phyloP scores from a whole-genome alignment of 2,329 filamentous ascomycete species.

The Septoria linicola region DNA sequence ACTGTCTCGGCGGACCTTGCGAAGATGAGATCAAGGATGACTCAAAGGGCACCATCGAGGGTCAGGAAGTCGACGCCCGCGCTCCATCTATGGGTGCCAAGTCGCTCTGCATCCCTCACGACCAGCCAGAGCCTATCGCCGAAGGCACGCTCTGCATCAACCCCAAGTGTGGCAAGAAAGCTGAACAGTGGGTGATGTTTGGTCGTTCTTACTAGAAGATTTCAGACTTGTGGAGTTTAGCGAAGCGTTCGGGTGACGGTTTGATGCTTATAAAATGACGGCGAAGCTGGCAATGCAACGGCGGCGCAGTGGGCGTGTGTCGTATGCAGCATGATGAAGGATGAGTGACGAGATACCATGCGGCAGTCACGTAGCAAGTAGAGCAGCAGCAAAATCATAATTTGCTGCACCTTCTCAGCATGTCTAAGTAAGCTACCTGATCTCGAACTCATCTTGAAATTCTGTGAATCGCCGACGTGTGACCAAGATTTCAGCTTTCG shows the following conservation, averaged over 20 bases:
- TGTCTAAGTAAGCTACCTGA: too few relatives aligned
- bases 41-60: slow-evolving; percentile 72
- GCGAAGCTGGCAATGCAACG: too few relatives aligned
- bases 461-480: too few relatives aligned
- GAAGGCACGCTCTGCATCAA: slow-evolving; percentile 87
- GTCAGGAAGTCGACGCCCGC: slow-evolving; percentile 65
- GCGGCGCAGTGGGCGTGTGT: too few relatives aligned
- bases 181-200: slow-evolving; percentile 90
- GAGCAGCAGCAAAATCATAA: too few relatives aligned
- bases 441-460: too few relatives aligned
- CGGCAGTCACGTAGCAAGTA: too few relatives aligned
- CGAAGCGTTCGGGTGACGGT: slow-evolving; percentile 4
- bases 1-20: slow-evolving; percentile 79
- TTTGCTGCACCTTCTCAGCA: too few relatives aligned
- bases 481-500: too few relatives aligned
- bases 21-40: slow-evolving; percentile 95
- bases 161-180: slow-evolving; percentile 74
- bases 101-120: slow-evolving; percentile 75
- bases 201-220: slow-evolving; percentile 54
- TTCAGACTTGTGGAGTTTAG: neutral
- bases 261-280: too few relatives aligned
- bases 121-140: slow-evolving; percentile 74
- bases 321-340: too few relatives aligned
- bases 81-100: slow-evolving; percentile 75
- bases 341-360: too few relatives aligned